Percentiles rank a stretch among this genome's conserved stretches.
Evolutionary conservation across 2,329 filamentous ascomycete genomes (phyloP).

Genomic region (Pseudogymnoascus sp.): DNA sequence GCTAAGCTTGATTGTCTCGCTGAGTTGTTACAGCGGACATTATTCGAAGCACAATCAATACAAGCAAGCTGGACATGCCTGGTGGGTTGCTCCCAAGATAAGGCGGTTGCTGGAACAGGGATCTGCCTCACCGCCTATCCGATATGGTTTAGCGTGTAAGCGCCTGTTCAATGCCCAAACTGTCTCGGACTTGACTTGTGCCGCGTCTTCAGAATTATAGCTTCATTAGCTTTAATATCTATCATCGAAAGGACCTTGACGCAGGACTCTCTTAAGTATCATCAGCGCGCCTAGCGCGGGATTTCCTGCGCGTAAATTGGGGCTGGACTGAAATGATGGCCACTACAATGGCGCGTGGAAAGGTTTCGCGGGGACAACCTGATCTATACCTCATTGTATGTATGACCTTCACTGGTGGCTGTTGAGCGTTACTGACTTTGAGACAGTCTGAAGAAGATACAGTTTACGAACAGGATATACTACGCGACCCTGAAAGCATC

Average conservation of each 20-base stretch:
- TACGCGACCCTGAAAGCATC: conserved; percentile 74
- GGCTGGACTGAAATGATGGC: background rate
- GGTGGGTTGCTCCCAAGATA: conserved; percentile 1
- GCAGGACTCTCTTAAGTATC: background rate
- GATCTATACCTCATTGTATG: conserved; percentile 33
- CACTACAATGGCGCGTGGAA: background rate
- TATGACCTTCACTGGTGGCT: background rate
- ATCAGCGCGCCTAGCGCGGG: conserved; percentile 1
- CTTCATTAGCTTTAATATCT: conserved; percentile 7
- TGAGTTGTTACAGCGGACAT: conserved; percentile 7
- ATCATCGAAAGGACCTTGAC: background rate
- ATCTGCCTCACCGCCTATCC: conserved; percentile 1
- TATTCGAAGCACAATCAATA: background rate
- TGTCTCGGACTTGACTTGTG: background rate
- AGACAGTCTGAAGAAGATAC: conserved; percentile 75
- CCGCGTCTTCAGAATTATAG: conserved; percentile 3
- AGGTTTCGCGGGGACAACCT: conserved; percentile 23
- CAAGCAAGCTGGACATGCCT: background rate
- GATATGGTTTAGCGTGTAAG: conserved; percentile 2
- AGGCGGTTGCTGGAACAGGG: conserved; percentile 4
- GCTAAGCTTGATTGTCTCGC: conserved; percentile 1
- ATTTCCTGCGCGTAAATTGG: conserved; percentile 4
- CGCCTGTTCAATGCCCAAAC: conserved; percentile 4
- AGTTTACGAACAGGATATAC: conserved; percentile 91
- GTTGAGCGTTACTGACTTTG: conserved; percentile 24